Conservation (phyloP, 108 stramenopile genomes). For the Stephanodiscus minutulus region DNA sequence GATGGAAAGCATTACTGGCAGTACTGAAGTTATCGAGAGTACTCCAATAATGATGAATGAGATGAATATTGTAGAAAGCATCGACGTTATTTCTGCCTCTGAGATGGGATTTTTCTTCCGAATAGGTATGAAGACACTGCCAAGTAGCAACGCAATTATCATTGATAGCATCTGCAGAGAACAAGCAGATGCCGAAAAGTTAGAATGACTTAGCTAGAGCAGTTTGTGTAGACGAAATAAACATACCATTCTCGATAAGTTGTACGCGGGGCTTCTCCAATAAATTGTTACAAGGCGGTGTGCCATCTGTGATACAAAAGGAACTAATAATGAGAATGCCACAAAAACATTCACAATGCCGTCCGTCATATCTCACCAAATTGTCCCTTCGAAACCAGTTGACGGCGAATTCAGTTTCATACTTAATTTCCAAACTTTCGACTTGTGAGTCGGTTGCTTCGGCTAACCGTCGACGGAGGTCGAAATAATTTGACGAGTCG, state of each 20-base stretch:
- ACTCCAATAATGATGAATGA: slow-evolving; percentile 55
- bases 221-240: slow-evolving; percentile 1
- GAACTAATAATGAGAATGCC: neutral
- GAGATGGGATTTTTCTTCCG: neutral
- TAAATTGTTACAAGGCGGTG: slow-evolving; percentile 46
- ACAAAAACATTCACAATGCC: neutral
- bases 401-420: slow-evolving; percentile 33
- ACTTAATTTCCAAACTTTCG: slow-evolving; percentile 28
- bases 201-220: neutral
- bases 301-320: slow-evolving; percentile 31
- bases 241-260: slow-evolving; percentile 36
- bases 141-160: slow-evolving; percentile 32
- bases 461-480: slow-evolving; percentile 19
- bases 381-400: slow-evolving; percentile 9
- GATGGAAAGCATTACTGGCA: slow-evolving; percentile 54
- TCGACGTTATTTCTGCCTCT: slow-evolving; percentile 29
- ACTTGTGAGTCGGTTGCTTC: slow-evolving; percentile 20
- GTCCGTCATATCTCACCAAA: slow-evolving; percentile 12
- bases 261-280: slow-evolving; percentile 51
- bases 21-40: slow-evolving; percentile 37
- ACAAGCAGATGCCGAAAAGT: slow-evolving; percentile 1
- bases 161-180: slow-evolving; percentile 8
- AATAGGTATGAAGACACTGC: slow-evolving; percentile 37
- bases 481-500: slow-evolving; percentile 21
- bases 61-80: slow-evolving; percentile 55